Conservation (phyloP, 75 land plant genomes). For the Gnetum montanum region DNA sequence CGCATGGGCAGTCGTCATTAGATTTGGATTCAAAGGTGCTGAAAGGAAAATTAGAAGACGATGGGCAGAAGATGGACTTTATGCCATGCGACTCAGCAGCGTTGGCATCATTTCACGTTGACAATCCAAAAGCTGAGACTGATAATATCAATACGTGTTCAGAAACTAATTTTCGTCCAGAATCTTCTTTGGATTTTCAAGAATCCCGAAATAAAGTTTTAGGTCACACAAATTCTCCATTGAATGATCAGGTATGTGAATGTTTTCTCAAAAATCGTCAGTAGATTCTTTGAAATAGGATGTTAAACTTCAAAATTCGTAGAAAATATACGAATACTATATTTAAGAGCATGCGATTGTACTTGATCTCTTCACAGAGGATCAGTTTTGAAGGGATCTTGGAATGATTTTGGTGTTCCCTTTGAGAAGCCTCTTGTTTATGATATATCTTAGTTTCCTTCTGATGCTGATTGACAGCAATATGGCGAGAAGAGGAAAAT, state of each 20-base stretch:
- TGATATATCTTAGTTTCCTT: conserved; percentile 2
- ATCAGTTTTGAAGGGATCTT: background rate
- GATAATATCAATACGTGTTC: background rate
- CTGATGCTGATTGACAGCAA: conserved; percentile 2
- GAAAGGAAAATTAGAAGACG: background rate
- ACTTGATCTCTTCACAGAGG: background rate
- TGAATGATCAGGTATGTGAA: background rate
- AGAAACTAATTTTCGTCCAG: background rate
- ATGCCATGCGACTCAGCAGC: background rate
- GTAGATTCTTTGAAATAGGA: background rate
- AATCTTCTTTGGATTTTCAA: background rate
- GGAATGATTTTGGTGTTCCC: background rate
- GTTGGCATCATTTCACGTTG: background rate
- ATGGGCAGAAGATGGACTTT: conserved; percentile 2
- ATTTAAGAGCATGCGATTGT: background rate
- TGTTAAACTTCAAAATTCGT: background rate
- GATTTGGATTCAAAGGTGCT: background rate
- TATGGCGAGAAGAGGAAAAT: too few species aligned
- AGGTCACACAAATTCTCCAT: background rate
- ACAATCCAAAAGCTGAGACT: background rate
- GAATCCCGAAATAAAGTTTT: background rate
- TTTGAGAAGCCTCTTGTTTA: conserved; percentile 2
- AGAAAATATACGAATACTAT: background rate
- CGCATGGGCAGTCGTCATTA: background rate
- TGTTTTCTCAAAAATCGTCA: background rate